Base-by-base conservation (phyloP, 257 asterid species). In the Rehmannia glutinosa region DNA sequence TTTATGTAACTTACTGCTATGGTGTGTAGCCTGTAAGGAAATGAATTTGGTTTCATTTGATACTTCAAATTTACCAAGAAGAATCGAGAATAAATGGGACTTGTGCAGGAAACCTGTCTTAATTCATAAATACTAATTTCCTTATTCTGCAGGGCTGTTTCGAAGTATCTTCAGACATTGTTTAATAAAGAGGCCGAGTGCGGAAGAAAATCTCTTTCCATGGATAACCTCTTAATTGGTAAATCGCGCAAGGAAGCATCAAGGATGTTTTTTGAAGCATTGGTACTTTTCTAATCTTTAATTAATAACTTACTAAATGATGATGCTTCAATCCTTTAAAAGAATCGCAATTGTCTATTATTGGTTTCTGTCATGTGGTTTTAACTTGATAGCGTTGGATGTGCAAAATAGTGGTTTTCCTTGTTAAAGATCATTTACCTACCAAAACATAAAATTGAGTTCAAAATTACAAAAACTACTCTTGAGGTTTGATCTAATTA, bases 201-300 rank as follows among this genome's bases (percentile, higher is more conserved):
- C 15, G 93, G 91, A 35, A 80, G 85, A 58, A 80, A 68, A 25
- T 70, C 82, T 66, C 80, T 90, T 71, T 81, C 94, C 43, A 73
- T 82, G 82, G 93, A 86, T 74, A 77, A 56, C 36, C 84, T 90
- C 62, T 82, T 92, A 71, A 67, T 52, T 64, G 91, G 96, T 6
- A 92, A 92, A 90, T 77, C 97, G 2, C 87, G 95, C 72, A 92
- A 92, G 87, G 98, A 92, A 80, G 96, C 98, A 2, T 90, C 96
- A 15, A 81, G 98, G 77, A 83, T 92, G 97, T 92, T 92, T 67
- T 92, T 90, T 50, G 96, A 92, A 78, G 58, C 98, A 71, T 59
- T 92, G 98, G 98, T 92, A 87, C 2, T 79, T 35, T 15, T 32
- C 35, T 30, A 9, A 24, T n/a, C 39, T 42, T 25, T 12, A n/a